Base-by-base conservation (phyloP, 371 early-diverging fungal genomes). In the Rhizomucor miehei region DNA sequence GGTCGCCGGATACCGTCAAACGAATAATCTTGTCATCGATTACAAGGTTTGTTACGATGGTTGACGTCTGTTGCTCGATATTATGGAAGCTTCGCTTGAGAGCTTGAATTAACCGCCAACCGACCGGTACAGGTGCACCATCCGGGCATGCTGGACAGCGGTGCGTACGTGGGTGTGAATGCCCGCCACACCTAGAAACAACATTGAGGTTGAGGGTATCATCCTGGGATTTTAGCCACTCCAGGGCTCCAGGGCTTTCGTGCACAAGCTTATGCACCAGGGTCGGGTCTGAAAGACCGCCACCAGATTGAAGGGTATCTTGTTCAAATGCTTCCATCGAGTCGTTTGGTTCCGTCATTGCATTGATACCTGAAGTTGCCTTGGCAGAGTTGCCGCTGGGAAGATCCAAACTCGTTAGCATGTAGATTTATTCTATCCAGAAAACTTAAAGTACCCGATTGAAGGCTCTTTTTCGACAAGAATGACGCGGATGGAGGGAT, bases 331-430 rank as follows among this genome's bases (percentile, higher is more conserved):
- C 70, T 13, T 82, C 86, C 12, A 79, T 59, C n/a, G 80, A 71
- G 63, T 89, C 90, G 54, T 71, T 61, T 8, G 83, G 69, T 21
- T 65, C 62, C 5, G 91, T 88, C 17, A 84, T 86, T n/a, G 85
- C 89, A 75, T 92, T 92, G 66, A 92, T 92, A 44, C 92, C 92
- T 20, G 91, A 90, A 1, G 92, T 87, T 9, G 92, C 92, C 65
- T 92, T 92, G 66, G 88, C 75, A 6, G 84, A 84, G 57, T 86
- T 86, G 39, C 91, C 92, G 41, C 91, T 69, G 25, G 17, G n/a
- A 40, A 11, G 8, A 25, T 23, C 1, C 13, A 38, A 13, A 35
- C 10, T 2, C 4, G n/a, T 1, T 2, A 17, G 3, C 39, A 50
- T 14, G 11, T 6, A 9, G 12, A 2, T 50, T 11, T 35, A 13